A percentile compares a stretch with the other conserved stretches of the same genome.
Evolutionary conservation across 2,329 filamentous ascomycete genomes (phyloP).

Genomic region (Penicillium hesseltinei): DNA sequence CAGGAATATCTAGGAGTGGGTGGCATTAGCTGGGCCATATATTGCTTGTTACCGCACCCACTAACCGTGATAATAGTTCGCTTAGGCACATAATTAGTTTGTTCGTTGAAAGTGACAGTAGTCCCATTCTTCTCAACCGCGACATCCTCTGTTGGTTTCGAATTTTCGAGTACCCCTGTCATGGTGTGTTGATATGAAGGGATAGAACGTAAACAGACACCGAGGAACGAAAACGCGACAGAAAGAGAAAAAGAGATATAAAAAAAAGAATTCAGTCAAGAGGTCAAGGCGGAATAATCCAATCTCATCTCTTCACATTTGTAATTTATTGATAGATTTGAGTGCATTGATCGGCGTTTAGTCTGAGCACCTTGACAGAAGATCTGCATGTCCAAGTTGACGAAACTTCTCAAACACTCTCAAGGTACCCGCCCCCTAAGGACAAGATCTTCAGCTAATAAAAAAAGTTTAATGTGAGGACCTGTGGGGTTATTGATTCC

Average conservation of each 20-base stretch:
- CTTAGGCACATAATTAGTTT: conserved; percentile 56
- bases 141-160: conserved; percentile 5
- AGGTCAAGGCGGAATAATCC: background rate
- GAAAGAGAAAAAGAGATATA: background rate
- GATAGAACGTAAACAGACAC: background rate
- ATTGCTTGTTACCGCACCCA: background rate
- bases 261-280: background rate
- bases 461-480: background rate
- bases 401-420: conserved; percentile 33
- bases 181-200: conserved; percentile 10
- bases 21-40: background rate
- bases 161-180: conserved; percentile 14
- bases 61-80: conserved; percentile 53
- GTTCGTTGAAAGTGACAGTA: conserved; percentile 49
- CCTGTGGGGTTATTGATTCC: background rate
- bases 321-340: background rate
- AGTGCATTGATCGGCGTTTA: background rate
- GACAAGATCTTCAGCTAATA: background rate
- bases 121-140: conserved; percentile 10
- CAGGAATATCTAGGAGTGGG: conserved; percentile 51
- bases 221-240: background rate
- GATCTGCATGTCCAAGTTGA: conserved; percentile 16
- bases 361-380: conserved; percentile 17
- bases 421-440: conserved; percentile 23
- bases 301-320: background rate